Conservation (phyloP, 78 protist genomes). For the Dictyostelium firmibasis region DNA sequence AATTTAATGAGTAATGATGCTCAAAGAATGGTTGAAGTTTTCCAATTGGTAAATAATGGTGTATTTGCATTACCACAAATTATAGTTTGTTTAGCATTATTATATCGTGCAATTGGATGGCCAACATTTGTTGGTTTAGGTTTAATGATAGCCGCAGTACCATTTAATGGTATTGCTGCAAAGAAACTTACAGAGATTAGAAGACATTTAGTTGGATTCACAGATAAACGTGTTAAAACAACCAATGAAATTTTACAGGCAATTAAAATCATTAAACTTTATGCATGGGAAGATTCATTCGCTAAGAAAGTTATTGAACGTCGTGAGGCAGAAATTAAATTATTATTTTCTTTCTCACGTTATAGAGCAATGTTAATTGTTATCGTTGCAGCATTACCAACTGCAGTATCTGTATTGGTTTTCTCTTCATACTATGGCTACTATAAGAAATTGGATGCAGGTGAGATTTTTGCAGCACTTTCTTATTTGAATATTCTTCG, state of each 20-base stretch:
- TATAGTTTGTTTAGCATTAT: conserved; percentile 59
- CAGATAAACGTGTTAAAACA: conserved; percentile 80
- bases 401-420: conserved; percentile 42
- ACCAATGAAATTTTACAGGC: conserved; percentile 87
- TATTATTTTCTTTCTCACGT: not conserved
- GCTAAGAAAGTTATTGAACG: conserved; percentile 11
- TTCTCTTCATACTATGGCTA: conserved; percentile 54
- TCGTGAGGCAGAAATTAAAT: conserved; percentile 61
- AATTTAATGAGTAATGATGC: conserved; percentile 91
- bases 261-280: conserved; percentile 90
- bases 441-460: conserved; percentile 70
- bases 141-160: conserved; percentile 52
- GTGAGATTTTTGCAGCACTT: conserved; percentile 85
- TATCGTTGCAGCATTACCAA: conserved; percentile 66
- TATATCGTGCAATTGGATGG: conserved; percentile 59
- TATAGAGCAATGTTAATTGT: conserved; percentile 49
- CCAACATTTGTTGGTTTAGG: conserved; percentile 70
- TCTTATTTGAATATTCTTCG: conserved; percentile 89
- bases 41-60: conserved; percentile 82
- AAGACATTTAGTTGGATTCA: conserved; percentile 37
- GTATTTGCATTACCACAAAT: conserved; percentile 86
- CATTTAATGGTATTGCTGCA: conserved; percentile 58
- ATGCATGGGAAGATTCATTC: conserved; percentile 92
- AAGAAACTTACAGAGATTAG: conserved; percentile 43
- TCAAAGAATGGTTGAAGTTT: conserved; percentile 79